These are phyloP conservation scores for Micractinium sp. DNA, from an alignment of 139 green algal species.

Conservation along the genomic window DNA sequence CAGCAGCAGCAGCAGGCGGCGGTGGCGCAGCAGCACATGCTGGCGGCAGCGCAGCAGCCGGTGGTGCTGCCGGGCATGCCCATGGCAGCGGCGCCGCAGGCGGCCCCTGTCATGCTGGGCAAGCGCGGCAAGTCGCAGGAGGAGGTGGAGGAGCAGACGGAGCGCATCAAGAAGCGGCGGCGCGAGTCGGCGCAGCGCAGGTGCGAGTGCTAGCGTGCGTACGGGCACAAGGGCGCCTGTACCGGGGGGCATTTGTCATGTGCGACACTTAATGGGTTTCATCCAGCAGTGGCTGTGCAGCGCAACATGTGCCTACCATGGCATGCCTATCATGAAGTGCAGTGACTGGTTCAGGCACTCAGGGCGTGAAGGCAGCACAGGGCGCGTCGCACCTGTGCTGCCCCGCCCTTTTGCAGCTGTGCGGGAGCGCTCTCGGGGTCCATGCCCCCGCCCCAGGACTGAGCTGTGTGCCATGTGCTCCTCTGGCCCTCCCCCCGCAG, in stretches of 20 bases:
- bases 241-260: too few species aligned
- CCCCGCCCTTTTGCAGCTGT: too few species aligned
- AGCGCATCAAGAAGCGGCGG: constrained; percentile 45
- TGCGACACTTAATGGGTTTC: too few species aligned
- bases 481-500: neutral
- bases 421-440: too few species aligned
- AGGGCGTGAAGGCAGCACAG: too few species aligned
- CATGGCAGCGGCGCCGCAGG: neutral
- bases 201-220: neutral
- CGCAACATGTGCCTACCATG: too few species aligned
- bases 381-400: neutral
- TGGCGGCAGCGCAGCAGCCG: constrained; percentile 10
- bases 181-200: constrained; percentile 49
- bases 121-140: constrained; percentile 18
- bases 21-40: constrained; percentile 7
- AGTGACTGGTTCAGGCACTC: too few species aligned
- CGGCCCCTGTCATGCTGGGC: neutral
- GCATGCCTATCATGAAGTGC: neutral
- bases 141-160: constrained; percentile 46
- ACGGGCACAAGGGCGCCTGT: too few species aligned
- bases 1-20: constrained; percentile 34
- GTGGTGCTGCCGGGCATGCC: neutral
- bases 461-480: neutral
- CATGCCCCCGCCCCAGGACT: too few species aligned
- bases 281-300: too few species aligned